Percentiles rank a stretch among this genome's conserved stretches.
These are phyloP conservation scores for Cryptosporidium parvum DNA, from an alignment of 169 alveolate species.

Conservation along the genomic window DNA sequence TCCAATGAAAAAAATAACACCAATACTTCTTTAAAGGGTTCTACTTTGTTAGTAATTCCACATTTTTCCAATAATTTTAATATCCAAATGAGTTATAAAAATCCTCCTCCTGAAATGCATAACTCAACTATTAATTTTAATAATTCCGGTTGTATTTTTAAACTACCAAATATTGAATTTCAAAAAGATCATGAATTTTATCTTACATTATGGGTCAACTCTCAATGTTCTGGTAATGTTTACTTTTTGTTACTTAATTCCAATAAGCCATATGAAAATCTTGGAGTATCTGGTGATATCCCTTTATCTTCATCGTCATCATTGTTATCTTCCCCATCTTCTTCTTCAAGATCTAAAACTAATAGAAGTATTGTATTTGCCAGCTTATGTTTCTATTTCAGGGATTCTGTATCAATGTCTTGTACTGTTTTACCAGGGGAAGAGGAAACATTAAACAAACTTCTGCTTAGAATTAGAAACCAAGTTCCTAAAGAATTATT, in stretches of 20 bases:
- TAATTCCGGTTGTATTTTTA: neutral
- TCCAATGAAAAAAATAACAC: neutral
- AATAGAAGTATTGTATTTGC: slow-evolving; percentile 48
- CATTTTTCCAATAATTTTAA: neutral
- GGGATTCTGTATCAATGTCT: slow-evolving; percentile 18
- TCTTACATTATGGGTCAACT: slow-evolving; percentile 52
- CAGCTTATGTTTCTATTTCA: slow-evolving; percentile 1
- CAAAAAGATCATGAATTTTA: slow-evolving; percentile 1
- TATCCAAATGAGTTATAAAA: neutral
- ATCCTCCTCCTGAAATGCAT: neutral
- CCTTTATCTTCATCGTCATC: neutral
- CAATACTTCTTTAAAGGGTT: neutral
- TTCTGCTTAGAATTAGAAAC: slow-evolving; percentile 27
- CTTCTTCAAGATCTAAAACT: neutral
- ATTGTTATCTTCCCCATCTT: neutral
- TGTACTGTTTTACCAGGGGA: slow-evolving; percentile 54
- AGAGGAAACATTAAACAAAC: neutral
- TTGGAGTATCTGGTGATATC: neutral
- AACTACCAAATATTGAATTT: neutral
- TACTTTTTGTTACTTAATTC: slow-evolving; percentile 41
- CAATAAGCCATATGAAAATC: neutral
- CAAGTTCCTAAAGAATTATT: neutral
- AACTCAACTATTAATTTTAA: neutral
- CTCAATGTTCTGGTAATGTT: slow-evolving; percentile 49
- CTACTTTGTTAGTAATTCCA: slow-evolving; percentile 39